These are phyloP conservation scores for Trichoderma parareesei DNA, from an alignment of 495 filamentous ascomycete species.

Conservation along the genomic window DNA sequence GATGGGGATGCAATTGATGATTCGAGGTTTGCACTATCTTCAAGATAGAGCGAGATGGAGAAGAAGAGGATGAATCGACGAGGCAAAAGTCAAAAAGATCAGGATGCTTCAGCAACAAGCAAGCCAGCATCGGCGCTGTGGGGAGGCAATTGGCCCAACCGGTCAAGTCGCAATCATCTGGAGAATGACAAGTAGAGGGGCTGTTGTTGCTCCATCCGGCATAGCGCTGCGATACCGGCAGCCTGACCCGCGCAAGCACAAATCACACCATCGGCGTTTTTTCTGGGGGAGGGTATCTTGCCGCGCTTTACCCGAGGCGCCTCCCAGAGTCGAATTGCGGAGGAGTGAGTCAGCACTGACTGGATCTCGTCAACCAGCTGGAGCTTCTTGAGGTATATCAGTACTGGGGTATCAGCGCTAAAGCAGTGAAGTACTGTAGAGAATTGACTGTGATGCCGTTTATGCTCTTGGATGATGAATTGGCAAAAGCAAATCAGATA, in stretches of 20 bases:
- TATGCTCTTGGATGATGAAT: no score
- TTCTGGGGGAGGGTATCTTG: no score
- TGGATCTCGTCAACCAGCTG: no score
- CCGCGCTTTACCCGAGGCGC: no score
- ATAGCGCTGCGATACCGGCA: slow-evolving; percentile 3
- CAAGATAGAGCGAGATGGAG: not conserved
- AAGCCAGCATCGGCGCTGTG: not conserved
- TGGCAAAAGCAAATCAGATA: no score
- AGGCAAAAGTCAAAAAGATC: not conserved
- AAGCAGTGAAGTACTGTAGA: no score
- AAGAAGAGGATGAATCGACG: not conserved
- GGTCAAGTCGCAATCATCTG: not conserved
- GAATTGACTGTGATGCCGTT: no score
- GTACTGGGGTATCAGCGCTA: no score
- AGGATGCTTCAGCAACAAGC: not conserved
- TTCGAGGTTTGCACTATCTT: not conserved
- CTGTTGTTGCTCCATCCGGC: not conserved
- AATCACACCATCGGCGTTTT: no score
- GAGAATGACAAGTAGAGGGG: slow-evolving; percentile 5
- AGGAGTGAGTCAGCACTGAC: no score
- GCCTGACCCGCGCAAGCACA: not conserved
- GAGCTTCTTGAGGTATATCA: no score
- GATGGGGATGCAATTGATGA: not conserved
- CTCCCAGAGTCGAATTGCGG: no score
- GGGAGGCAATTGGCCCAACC: not conserved